These are phyloP conservation scores for Kwoniella sp. DNA, from an alignment of 768 basidiomycete genomes.

Conservation along the genomic window DNA sequence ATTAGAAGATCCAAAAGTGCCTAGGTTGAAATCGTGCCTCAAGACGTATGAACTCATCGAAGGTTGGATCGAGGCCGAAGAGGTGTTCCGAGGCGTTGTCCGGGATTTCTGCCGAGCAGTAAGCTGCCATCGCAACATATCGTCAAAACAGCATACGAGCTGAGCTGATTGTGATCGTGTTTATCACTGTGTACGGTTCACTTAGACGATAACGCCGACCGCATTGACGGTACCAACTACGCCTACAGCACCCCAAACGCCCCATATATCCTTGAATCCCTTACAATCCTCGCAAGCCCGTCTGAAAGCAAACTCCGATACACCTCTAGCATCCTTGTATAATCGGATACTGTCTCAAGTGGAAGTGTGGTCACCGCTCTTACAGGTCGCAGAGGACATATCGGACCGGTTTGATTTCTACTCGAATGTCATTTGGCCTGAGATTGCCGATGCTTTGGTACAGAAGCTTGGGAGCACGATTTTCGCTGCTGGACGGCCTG, in stretches of 20 bases:
- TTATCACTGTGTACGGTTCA: background rate
- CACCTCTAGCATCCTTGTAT: slow-evolving; percentile 71
- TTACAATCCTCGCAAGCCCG: slow-evolving; percentile 57
- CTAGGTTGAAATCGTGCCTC: slow-evolving; percentile 43
- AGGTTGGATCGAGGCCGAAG: slow-evolving; percentile 85
- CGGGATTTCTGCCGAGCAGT: slow-evolving; percentile 78
- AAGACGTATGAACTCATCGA: slow-evolving; percentile 62
- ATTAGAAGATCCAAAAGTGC: slow-evolving; percentile 53
- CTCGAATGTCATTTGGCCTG: slow-evolving; percentile 85
- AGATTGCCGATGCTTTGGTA: slow-evolving; percentile 76
- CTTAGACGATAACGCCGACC: slow-evolving; percentile 72
- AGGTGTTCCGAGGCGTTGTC: slow-evolving; percentile 72
- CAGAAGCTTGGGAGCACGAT: slow-evolving; percentile 78
- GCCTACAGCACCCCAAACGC: slow-evolving; percentile 70
- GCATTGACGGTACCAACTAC: slow-evolving; percentile 71
- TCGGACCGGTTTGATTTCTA: slow-evolving; percentile 71
- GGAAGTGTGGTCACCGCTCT: slow-evolving; percentile 65
- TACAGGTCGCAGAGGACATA: slow-evolving; percentile 15
- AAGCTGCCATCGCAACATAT: too few relatives aligned
- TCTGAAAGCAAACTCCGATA: slow-evolving; percentile 58
- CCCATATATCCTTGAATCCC: slow-evolving; percentile 63
- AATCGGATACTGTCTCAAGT: slow-evolving; percentile 66
- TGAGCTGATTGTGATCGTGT: background rate
- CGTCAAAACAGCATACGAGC: too few relatives aligned
- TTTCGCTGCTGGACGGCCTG: slow-evolving; percentile 89